Conservation (phyloP, 176 grass and related monocot species). For the Oryza glumipatula region DNA sequence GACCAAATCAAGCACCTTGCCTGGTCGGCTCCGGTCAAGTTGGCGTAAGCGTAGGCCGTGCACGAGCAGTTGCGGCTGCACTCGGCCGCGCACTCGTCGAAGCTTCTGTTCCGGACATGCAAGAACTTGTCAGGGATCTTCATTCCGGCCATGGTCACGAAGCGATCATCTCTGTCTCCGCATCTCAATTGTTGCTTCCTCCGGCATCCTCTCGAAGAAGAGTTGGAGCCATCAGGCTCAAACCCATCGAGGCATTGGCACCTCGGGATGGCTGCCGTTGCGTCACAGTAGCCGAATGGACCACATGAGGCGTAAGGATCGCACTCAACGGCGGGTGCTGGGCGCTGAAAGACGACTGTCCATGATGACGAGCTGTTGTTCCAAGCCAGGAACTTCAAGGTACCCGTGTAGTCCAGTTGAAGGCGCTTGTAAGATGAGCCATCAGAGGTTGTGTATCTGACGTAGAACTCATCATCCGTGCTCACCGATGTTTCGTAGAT, state of each 20-base stretch:
- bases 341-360: accelerated
- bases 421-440: neutral
- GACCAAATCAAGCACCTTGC: constrained; percentile 57
- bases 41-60: no score
- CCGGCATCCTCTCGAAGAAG: neutral
- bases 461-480: neutral
- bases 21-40: neutral
- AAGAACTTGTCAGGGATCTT: no score
- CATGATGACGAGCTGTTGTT: neutral
- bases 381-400: neutral
- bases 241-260: constrained; percentile 33
- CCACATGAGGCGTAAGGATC: constrained; percentile 39
- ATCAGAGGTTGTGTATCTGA: neutral
- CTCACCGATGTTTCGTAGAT: neutral
- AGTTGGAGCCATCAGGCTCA: constrained; percentile 21
- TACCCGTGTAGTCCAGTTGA: constrained; percentile 27
- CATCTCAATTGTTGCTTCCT: no score
- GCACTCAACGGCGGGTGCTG: neutral
- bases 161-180: no score
- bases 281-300: constrained; percentile 36
- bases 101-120: no score
- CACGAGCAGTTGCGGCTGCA: no score
- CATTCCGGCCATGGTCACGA: no score
- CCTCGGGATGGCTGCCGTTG: neutral
- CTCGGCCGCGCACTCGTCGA: no score